Base-by-base conservation (phyloP, 1,139 yeast species). In the Yamadazyma oceani region DNA sequence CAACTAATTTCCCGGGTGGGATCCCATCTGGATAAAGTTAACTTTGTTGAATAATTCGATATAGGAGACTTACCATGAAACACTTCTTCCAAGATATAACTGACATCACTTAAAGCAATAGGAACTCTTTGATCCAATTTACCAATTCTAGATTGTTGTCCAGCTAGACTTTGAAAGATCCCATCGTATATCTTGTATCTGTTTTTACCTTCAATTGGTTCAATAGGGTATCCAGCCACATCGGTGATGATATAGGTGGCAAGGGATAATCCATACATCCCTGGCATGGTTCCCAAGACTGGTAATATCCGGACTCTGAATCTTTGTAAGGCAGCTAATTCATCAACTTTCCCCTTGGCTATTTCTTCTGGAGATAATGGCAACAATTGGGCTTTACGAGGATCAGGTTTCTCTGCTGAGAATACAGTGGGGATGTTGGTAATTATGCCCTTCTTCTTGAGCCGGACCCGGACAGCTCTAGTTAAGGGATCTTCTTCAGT, bases 361-460 rank as follows among this genome's bases (percentile, higher is more conserved):
- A 80, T 74, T 57, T 87, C 95, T 27, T 79, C 84, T 34, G 88
- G 89, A 10, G 89, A 82, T 37, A 92, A 68, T 5, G 96, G 97
- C 44, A 92, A 65, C 42, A 92, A 62, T 46, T 82, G 77, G 2
- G 97, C 97, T 64, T 92, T 92, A 42, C 87, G 80, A 26, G 96
- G 95, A 54, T 90, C 96, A 1, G 98, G 98, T 60, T 92, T 92
- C 58, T 92, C 98, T 1, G 96, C 85, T 21, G 96, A 85, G 54
- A 87, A 92, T 1, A 89, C 94, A 6, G 88, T 90, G 0, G 96
- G 89, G 13, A 92, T 85, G 21, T 89, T 89, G 4, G 74, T 69
- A 12, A 68, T 57, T 28, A 92, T 82, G 2, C 97, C 97, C 45
- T 79, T 72, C 55, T 82, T 78, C 58, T 87, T 83, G 51, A 92